Evolutionary conservation across 2,329 filamentous ascomycete species (phyloP), one percentile per base, ranked within the genome.

Genomic region (Orbilia quercus): DNA sequence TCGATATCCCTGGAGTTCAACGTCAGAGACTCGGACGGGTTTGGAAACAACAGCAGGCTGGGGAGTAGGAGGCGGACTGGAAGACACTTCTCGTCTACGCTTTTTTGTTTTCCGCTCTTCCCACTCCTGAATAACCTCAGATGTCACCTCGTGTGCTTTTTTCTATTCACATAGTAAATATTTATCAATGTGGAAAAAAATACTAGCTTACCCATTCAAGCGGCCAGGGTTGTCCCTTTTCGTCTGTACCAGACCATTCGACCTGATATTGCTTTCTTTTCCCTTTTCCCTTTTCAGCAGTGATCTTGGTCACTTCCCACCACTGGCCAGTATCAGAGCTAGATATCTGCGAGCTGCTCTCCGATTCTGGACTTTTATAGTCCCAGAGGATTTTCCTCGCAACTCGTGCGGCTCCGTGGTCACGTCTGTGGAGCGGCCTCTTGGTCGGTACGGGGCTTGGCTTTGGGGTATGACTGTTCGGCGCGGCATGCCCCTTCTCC

Each of bases 201-300:
- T 18, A 16, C 18, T 18, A 34, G 60, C 69, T 20, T 14, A 73
- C 69, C 69, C 69, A 73, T 18, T 73, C 69, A 3, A 44, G 59
- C 1, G 69, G 69, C 69, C 69, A 73, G n/a, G 60, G 69, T 22
- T 66, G 38, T 9, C 60, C 60, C 31, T 47, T 31, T 7, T 50
- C 40, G 16, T 73, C 60, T 9, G 50, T 55, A 16, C 69, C 69
- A 6, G 59, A 60, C 60, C 60, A 73, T 51, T 73, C 60, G 2
- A 73, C 48, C 6, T 31, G 25, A 54, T 65, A 73, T 16, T 57
- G 45, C 23, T 57, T 60, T 23, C 55, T 65, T 6, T 44, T 31
- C 9, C 59, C 63, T 18, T n/a, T 55, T 2, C 69, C 38, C 12
- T 47, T 20, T 22, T 73, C 69, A 9, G 40, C 54, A 6, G 47